These are phyloP conservation scores for Magnusiomyces paraingens DNA, from an alignment of 1,139 yeast species.

Conservation along the genomic window DNA sequence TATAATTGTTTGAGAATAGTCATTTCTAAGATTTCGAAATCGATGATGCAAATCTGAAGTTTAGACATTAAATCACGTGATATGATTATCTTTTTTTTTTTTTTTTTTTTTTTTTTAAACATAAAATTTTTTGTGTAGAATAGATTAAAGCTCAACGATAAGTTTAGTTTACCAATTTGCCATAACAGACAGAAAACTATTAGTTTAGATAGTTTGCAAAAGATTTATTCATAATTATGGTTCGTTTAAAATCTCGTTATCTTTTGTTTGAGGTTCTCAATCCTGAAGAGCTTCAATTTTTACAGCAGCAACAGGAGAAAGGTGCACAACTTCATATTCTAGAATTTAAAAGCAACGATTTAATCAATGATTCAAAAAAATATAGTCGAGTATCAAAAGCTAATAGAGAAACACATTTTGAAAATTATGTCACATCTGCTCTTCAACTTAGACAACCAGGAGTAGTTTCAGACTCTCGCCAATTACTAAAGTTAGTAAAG, in stretches of 20 bases:
- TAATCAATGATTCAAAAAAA: conserved; percentile 21
- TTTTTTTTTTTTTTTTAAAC: too few species aligned
- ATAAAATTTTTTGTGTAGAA: too few species aligned
- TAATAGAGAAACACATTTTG: conserved; percentile 27
- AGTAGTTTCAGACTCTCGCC: conserved; percentile 21
- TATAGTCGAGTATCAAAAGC: conserved; percentile 44
- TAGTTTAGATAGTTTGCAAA: too few species aligned
- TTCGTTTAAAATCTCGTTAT: conserved; percentile 78
- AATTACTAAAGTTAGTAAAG: conserved; percentile 39
- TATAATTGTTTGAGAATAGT: too few species aligned
- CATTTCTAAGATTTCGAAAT: too few species aligned
- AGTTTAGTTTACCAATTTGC: too few species aligned
- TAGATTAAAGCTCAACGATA: too few species aligned
- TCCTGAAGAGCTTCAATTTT: conserved; percentile 37
- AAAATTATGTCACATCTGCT: conserved; percentile 5
- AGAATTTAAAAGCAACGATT: background rate
- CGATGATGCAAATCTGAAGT: too few species aligned
- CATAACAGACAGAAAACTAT: too few species aligned
- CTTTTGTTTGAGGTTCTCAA: conserved; percentile 70
- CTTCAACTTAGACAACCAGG: conserved; percentile 21
- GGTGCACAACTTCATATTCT: too few species aligned
- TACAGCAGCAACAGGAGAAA: background rate
- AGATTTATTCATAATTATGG: conserved; percentile 45
- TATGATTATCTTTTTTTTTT: too few species aligned
- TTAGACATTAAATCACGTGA: too few species aligned